Conservation (phyloP, 768 basidiomycete species). For the Termitomyces sp. region DNA sequence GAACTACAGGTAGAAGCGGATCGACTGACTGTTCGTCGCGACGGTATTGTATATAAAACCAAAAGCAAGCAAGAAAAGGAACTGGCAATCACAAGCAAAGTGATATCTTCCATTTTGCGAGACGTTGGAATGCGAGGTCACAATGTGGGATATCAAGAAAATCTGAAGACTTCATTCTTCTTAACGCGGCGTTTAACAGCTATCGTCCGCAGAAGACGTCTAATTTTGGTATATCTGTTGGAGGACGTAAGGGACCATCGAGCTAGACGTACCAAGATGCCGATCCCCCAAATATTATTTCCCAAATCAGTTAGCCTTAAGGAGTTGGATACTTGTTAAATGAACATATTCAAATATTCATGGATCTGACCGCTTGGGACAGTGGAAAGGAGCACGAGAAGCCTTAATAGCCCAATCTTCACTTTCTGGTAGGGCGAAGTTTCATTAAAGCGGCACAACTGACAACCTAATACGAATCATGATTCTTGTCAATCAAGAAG, state of each 20-base stretch:
- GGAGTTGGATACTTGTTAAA: not conserved
- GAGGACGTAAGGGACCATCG: slow-evolving; percentile 1
- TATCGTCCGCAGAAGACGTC: slow-evolving; percentile 1
- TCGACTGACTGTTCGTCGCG: not conserved
- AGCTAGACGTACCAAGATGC: no score
- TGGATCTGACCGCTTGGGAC: not conserved
- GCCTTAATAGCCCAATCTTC: not conserved
- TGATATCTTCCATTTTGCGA: not conserved
- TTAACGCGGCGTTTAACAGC: not conserved
- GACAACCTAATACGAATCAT: not conserved
- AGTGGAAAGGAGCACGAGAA: not conserved
- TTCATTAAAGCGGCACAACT: not conserved
- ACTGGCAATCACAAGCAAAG: slow-evolving; percentile 1
- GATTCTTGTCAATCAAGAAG: not conserved
- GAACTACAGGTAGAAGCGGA: not conserved
- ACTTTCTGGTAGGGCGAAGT: not conserved
- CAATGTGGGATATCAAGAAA: not conserved
- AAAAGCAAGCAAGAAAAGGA: not conserved
- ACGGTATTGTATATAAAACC: not conserved
- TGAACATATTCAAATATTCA: not conserved
- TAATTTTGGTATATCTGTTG: not conserved
- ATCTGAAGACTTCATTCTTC: not conserved
- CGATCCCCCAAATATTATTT: not conserved
- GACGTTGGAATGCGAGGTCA: not conserved
- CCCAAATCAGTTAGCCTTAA: not conserved